These are phyloP conservation scores for Acephala macrosclerotiorum DNA, from an alignment of 2,329 filamentous ascomycete genomes.

Conservation along the genomic window DNA sequence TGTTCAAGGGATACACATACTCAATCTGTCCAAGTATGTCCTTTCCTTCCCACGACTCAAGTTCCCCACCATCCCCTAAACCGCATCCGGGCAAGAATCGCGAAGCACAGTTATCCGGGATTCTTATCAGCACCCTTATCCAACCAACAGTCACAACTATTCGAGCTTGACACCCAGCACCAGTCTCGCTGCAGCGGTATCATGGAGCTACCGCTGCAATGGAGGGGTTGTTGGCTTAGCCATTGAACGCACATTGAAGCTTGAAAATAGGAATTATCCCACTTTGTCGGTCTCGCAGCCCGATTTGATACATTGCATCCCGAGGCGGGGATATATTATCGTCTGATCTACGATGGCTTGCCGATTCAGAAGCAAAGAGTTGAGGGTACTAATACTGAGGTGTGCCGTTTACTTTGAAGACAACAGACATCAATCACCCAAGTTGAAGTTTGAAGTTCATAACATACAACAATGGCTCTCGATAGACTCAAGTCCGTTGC, in stretches of 20 bases:
- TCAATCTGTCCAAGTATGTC: constrained; percentile 24
- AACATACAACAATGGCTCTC: constrained; percentile 58
- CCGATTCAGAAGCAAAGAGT: background rate
- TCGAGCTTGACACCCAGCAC: constrained; percentile 21
- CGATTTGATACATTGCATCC: constrained; percentile 42
- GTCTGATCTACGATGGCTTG: background rate
- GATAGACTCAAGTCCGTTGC: constrained; percentile 70
- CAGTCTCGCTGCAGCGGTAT: constrained; percentile 20
- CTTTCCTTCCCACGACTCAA: background rate
- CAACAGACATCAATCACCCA: constrained; percentile 1
- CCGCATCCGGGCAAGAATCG: constrained; percentile 32
- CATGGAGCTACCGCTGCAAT: constrained; percentile 28
- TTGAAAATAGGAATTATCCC: constrained; percentile 30
- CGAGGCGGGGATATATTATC: constrained; percentile 33
- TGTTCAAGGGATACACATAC: constrained; percentile 29
- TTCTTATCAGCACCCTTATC: constrained; percentile 33
- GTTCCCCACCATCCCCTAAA: constrained; percentile 32
- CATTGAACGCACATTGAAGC: constrained; percentile 22
- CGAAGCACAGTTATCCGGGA: constrained; percentile 10
- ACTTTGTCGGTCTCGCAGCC: constrained; percentile 34
- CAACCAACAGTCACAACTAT: constrained; percentile 31
- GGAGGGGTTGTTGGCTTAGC: constrained; percentile 24
- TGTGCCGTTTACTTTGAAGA: background rate
- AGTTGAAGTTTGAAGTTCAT: background rate
- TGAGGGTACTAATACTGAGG: constrained; percentile 4